These are phyloP conservation scores for Colletotrichum euphorbiae DNA, from an alignment of 2,329 filamentous ascomycete genomes.

Conservation along the genomic window DNA sequence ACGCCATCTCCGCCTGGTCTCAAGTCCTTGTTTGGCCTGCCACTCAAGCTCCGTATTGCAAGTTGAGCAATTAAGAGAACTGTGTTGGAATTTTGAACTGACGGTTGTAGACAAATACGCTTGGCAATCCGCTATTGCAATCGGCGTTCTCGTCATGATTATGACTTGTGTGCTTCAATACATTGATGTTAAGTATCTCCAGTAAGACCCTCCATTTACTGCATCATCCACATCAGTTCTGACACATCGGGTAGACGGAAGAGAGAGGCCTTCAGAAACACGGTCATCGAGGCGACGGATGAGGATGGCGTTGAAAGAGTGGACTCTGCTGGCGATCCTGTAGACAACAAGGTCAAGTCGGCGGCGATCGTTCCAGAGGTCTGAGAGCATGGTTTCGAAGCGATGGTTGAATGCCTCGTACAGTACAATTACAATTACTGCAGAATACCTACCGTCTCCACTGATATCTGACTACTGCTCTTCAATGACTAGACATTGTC, in stretches of 20 bases:
- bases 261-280: conserved; percentile 11
- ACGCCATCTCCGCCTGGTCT: conserved; percentile 63
- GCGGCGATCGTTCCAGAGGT: conserved; percentile 25
- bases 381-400: background rate
- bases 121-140: conserved; percentile 59
- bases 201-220: background rate
- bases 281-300: conserved; percentile 9
- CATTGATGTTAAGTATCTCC: conserved; percentile 56
- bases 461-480: too few relatives aligned
- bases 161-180: conserved; percentile 58
- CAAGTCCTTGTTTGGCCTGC: conserved; percentile 65
- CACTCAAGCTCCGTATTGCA: conserved; percentile 61
- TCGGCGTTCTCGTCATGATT: conserved; percentile 57
- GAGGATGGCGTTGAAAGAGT: conserved; percentile 3
- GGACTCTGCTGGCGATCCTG: background rate
- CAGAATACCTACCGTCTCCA: too few relatives aligned
- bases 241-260: conserved; percentile 17
- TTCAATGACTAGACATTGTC: too few relatives aligned
- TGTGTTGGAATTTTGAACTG: background rate
- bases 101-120: conserved; percentile 53
- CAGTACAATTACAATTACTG: too few relatives aligned
- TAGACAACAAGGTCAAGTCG: conserved; percentile 22
- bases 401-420: background rate
- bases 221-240: background rate
- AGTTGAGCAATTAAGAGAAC: conserved; percentile 34